These are phyloP conservation scores for Coccomyxa sp. DNA, from an alignment of 139 green algal species.

Conservation along the genomic window DNA sequence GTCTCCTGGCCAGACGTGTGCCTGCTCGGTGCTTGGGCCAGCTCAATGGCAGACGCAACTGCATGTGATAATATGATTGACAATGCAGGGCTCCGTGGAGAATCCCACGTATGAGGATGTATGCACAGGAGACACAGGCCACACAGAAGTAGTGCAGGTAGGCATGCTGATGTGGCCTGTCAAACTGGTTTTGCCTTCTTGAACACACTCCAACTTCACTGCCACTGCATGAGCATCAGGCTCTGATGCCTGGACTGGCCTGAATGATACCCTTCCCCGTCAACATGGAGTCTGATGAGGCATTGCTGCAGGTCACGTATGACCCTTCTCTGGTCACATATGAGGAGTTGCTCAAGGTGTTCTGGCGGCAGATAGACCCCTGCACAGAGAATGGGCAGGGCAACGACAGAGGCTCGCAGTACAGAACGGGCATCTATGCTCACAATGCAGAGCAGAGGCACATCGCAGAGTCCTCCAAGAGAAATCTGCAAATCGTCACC, in stretches of 20 bases:
- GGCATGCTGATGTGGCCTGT: neutral
- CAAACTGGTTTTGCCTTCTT: neutral
- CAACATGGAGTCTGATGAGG: neutral
- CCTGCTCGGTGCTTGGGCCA: no score
- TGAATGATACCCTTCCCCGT: neutral
- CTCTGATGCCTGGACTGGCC: no score
- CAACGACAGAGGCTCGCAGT: slow-evolving; percentile 75
- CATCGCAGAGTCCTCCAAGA: slow-evolving; percentile 25
- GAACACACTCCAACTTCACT: neutral
- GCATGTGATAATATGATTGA: slow-evolving; percentile 46
- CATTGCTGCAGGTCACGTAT: slow-evolving; percentile 58
- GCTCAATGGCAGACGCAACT: slow-evolving; percentile 19
- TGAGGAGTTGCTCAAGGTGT: slow-evolving; percentile 65
- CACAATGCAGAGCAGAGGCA: slow-evolving; percentile 48
- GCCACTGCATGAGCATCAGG: neutral
- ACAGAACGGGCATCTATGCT: slow-evolving; percentile 74
- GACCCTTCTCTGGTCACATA: slow-evolving; percentile 54
- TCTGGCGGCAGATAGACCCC: slow-evolving; percentile 73
- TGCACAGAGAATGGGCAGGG: slow-evolving; percentile 74
- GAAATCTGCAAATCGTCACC: no score
- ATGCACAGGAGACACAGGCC: slow-evolving; percentile 60
- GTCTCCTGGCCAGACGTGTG: no score
- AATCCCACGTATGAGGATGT: slow-evolving; percentile 43
- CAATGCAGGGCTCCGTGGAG: slow-evolving; percentile 1
- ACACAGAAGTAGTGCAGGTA: slow-evolving; percentile 82